Evolutionary conservation across 306 rosid species (phyloP), one percentile per base, ranked within the genome.

Genomic region (Vigna nakashimae): DNA sequence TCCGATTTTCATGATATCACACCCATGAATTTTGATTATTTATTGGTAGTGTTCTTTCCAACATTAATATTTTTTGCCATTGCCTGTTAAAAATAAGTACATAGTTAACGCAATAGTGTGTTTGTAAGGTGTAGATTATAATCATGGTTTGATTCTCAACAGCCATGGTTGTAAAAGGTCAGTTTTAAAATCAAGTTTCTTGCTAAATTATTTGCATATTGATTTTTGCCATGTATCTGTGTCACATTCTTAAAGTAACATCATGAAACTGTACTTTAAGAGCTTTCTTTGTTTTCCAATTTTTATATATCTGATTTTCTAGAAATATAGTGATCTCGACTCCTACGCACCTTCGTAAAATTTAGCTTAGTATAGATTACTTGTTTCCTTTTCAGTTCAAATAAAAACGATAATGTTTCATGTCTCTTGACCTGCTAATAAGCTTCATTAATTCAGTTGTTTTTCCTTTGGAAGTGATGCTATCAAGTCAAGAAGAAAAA

Each of bases 131-230:
- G n/a, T 17, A 75, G 49, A 48, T 74, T 17, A 22, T 32, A 43
- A 16, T 78, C 7, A 70, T n/a, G 46, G 32, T 34, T 53, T 82
- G 22, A 30, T 74, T 79, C 71, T 69, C 36, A 69, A 58, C 58
- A 50, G 62, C 76, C 68, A 18, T 56, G 46, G 18, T 50, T 64
- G 48, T 32, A 42, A 40, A 36, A 50, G 13, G n/a, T 36, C 26
- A 56, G 51, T 63, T 75, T 30, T 42, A 24, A 30, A 73, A 67
- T 16, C 76, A 67, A 60, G 52, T 75, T 46, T 74, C 65, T 1
- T 32, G 28, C 38, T 11, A 24, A 76, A 46, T 53, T 49, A 51
- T 40, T 56, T 77, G 71, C 45, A 49, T 72, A 15, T 73, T 30
- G 65, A 63, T 55, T 56, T 77, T 53, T 65, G 7, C 28, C 53